Evolutionary conservation across 2,329 filamentous ascomycete species (phyloP), one percentile per base, ranked within the genome.

Genomic region (Colletotrichum magnum): DNA sequence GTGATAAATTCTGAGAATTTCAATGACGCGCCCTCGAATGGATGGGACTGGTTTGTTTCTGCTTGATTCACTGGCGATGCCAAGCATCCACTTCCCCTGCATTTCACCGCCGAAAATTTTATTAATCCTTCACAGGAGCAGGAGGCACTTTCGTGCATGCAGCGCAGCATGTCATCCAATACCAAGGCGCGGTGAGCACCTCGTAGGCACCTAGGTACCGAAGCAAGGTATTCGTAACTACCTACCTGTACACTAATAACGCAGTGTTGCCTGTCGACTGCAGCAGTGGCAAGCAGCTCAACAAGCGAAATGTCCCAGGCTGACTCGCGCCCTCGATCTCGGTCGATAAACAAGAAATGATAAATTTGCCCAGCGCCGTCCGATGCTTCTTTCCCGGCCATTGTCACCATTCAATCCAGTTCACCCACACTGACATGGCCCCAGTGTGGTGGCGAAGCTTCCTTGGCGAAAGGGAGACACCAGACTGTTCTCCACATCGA

Each of bases 371-470:
- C 32, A 36, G 32, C 50, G 3, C 48, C 51, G 50, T 21, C 21
- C 32, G 32, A 36, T 36, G 32, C 7, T 36, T 36, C 41, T 47
- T 50, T 43, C 28, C 28, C 45, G 16, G 5, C 45, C 39, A 50
- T 58, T 36, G 36, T 61, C 64, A 45, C 51, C 41, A n/a, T 45
- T 45, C 45, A 21, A 10, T n/a, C 21, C 21, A 24, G 21, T 24
- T 24, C 21, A 24, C 21, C n/a, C 5, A 13, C 45, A 28, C 18
- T 43, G 13, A 48, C 10, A 26, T 15, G 41, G 36, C 24, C 52
- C 51, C 62, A 32, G 62, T 67, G 56, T 67, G 56, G 67, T 67
- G 67, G 67, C 67, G 67, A 69, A 69, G 67, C 67, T 69, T 58
- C 62, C 67, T 69, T 69, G 67, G 67, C 67, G 63, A 60, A 47